A percentile compares a stretch with the other conserved stretches of the same genome.
These are phyloP conservation scores for Cyberlindnera maritima DNA, from an alignment of 805 yeast species.

Conservation along the genomic window DNA sequence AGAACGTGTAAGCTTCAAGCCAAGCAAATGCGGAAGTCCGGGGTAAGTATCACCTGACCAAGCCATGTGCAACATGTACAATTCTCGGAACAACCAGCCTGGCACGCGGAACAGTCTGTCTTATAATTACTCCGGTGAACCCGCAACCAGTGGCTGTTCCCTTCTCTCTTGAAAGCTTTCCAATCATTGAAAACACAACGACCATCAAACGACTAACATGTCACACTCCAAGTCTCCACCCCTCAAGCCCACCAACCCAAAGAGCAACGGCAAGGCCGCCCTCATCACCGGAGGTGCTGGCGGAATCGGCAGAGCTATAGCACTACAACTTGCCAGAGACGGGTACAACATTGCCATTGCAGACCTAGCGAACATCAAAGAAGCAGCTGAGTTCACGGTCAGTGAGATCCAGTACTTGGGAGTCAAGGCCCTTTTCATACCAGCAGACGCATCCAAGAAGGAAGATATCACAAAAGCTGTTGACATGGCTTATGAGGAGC, in stretches of 20 bases:
- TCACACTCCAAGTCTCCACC: not conserved
- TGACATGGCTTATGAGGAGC: constrained; percentile 25
- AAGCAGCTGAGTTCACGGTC: constrained; percentile 23
- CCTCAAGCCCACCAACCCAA: not conserved
- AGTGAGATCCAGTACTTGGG: constrained; percentile 23
- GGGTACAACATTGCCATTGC: constrained; percentile 48
- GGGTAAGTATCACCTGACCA: too few species aligned
- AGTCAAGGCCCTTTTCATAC: constrained; percentile 25
- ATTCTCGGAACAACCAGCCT: not conserved
- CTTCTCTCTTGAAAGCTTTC: too few species aligned
- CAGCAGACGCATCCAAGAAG: constrained; percentile 27
- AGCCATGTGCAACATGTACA: not conserved
- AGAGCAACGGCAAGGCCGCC: constrained; percentile 39
- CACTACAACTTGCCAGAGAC: constrained; percentile 69
- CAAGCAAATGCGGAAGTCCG: too few species aligned
- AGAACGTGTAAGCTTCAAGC: too few species aligned
- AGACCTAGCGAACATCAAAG: constrained; percentile 25
- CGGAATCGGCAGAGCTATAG: constrained; percentile 84
- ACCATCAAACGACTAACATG: not conserved
- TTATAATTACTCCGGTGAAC: too few species aligned
- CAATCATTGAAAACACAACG: too few species aligned
- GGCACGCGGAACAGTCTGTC: too few species aligned
- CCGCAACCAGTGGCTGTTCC: too few species aligned
- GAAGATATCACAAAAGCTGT: constrained; percentile 29
- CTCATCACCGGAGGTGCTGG: constrained; percentile 91